Percentiles rank a stretch among this genome's conserved stretches.
These are phyloP conservation scores for Pseudogymnoascus destructans DNA, from an alignment of 2,329 filamentous ascomycete genomes.

Conservation along the genomic window DNA sequence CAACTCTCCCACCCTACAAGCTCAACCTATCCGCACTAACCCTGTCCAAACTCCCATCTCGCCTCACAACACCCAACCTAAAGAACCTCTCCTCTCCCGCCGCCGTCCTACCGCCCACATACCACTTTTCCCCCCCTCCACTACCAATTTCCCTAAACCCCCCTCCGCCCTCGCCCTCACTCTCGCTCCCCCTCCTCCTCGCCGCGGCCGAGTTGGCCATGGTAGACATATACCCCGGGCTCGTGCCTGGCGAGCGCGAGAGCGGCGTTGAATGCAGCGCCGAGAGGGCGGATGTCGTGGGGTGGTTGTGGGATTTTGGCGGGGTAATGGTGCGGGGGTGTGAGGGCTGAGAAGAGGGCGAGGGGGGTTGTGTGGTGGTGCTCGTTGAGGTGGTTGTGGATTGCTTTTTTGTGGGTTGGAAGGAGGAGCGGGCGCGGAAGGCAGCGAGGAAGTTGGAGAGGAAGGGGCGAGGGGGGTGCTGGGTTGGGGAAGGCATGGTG, in stretches of 20 bases:
- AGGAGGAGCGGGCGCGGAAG: slow-evolving; percentile 23
- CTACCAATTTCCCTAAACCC: background rate
- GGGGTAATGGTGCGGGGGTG: slow-evolving; percentile 23
- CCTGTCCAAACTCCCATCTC: slow-evolving; percentile 60
- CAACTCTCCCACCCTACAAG: slow-evolving; percentile 36
- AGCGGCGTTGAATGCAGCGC: slow-evolving; percentile 22
- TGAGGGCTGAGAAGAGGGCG: slow-evolving; percentile 16
- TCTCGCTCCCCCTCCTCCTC: slow-evolving; percentile 50
- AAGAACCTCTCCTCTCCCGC: slow-evolving; percentile 71
- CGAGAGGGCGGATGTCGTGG: slow-evolving; percentile 21
- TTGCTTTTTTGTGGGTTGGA: slow-evolving; percentile 12
- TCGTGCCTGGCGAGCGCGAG: slow-evolving; percentile 15
- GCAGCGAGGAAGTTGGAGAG: slow-evolving; percentile 26
- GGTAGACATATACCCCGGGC: background rate
- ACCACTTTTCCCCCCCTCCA: slow-evolving; percentile 63
- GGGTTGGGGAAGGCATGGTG: slow-evolving; percentile 19
- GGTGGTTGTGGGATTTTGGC: slow-evolving; percentile 17
- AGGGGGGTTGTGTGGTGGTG: slow-evolving; percentile 6
- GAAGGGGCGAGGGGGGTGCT: slow-evolving; percentile 22
- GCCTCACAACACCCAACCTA: slow-evolving; percentile 62
- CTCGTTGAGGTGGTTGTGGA: slow-evolving; percentile 10
- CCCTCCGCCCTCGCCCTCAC: slow-evolving; percentile 49
- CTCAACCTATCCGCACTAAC: slow-evolving; percentile 64
- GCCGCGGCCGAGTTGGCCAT: slow-evolving; percentile 8
- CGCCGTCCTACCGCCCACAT: slow-evolving; percentile 64